phyloP scores from a whole-genome alignment of 306 rosid species.

The Acacia melanoxylon region DNA sequence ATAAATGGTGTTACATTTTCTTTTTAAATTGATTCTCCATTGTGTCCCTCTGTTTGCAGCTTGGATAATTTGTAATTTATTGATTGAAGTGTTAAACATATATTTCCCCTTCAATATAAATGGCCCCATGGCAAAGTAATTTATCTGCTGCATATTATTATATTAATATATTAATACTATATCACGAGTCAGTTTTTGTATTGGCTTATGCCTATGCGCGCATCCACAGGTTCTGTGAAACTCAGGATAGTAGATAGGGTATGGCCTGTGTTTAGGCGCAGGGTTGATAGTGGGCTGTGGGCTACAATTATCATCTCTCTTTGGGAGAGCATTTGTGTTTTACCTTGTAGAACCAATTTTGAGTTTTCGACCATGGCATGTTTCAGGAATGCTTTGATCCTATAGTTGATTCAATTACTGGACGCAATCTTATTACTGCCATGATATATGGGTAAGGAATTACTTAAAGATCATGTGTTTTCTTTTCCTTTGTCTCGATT shows the following conservation, averaged over 20 bases:
- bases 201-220: neutral
- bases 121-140: constrained; percentile 9
- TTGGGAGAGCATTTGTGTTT: neutral
- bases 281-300: neutral
- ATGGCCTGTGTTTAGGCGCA: neutral
- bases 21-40: constrained; percentile 23
- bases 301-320: constrained; percentile 11
- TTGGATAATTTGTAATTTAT: constrained; percentile 16
- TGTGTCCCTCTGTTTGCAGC: constrained; percentile 18
- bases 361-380: constrained; percentile 9
- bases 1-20: neutral
- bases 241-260: neutral
- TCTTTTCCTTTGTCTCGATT: constrained; percentile 26
- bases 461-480: constrained; percentile 22
- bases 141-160: neutral
- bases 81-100: constrained; percentile 8
- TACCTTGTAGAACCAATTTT: neutral
- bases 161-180: neutral
- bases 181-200: neutral
- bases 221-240: constrained; percentile 3
- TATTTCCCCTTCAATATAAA: constrained; percentile 25
- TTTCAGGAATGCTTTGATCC: constrained; percentile 96
- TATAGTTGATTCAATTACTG: constrained; percentile 74
- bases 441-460: constrained; percentile 91
- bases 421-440: constrained; percentile 94